phyloP scores from a whole-genome alignment of 2,329 filamentous ascomycete genomes.

The Bipolaris bicolor region DNA sequence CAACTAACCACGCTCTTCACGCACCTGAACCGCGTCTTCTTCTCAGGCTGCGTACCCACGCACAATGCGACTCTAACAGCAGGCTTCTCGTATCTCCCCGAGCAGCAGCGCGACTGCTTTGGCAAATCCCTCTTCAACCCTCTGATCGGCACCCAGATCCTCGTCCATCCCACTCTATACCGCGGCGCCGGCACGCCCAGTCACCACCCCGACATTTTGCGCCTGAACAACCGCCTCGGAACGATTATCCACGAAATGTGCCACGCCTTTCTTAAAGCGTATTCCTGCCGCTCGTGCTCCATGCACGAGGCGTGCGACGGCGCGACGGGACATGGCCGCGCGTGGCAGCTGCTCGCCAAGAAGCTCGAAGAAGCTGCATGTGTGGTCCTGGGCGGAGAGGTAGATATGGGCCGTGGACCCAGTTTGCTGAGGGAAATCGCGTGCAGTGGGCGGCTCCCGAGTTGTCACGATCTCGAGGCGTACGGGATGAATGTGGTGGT shows the following conservation, averaged over 20 bases:
- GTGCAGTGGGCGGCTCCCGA: slow-evolving; percentile 14
- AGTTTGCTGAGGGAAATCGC: slow-evolving; percentile 21
- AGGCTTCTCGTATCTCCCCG: slow-evolving; percentile 16
- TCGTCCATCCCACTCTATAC: slow-evolving; percentile 20
- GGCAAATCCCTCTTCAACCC: slow-evolving; percentile 20
- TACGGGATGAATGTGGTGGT: slow-evolving; percentile 10
- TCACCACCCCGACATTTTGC: background rate
- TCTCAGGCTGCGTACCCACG: slow-evolving; percentile 11
- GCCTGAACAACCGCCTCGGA: slow-evolving; percentile 15
- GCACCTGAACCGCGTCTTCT: slow-evolving; percentile 22
- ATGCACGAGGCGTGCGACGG: slow-evolving; percentile 14
- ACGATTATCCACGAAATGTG: slow-evolving; percentile 28
- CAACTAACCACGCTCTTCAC: slow-evolving; percentile 17
- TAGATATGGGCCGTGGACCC: slow-evolving; percentile 23
- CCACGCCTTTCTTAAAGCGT: slow-evolving; percentile 25
- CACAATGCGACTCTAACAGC: slow-evolving; percentile 12
- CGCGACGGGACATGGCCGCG: slow-evolving; percentile 23
- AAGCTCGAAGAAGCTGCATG: slow-evolving; percentile 26
- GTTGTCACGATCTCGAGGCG: slow-evolving; percentile 23
- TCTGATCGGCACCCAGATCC: slow-evolving; percentile 20
- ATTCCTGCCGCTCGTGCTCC: slow-evolving; percentile 20
- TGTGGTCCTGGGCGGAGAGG: slow-evolving; percentile 17
- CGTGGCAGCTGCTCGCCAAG: slow-evolving; percentile 25
- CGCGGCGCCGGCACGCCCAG: slow-evolving; percentile 10
- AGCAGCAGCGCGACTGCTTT: slow-evolving; percentile 15